A percentile compares a stretch with the other conserved stretches of the same genome.
These are phyloP conservation scores for Evernia prunastri DNA, from an alignment of 495 filamentous ascomycete species.

Conservation along the genomic window DNA sequence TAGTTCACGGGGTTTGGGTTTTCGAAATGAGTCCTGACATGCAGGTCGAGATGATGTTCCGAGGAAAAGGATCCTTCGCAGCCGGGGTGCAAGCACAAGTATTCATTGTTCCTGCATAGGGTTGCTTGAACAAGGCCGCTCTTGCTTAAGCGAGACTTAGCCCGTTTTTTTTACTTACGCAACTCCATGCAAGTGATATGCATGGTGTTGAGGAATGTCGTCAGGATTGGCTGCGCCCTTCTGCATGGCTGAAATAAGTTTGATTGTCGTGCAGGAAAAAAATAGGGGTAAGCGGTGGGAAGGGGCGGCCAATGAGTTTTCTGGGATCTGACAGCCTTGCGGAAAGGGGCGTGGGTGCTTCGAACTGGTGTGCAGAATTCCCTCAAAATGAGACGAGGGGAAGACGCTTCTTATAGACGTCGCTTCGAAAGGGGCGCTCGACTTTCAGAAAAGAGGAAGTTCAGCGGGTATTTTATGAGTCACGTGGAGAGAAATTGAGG, in stretches of 20 bases:
- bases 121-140: too few relatives aligned
- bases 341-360: not conserved
- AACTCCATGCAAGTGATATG: conserved; percentile 1
- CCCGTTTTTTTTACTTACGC: not conserved
- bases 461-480: too few relatives aligned
- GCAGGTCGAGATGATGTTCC: too few relatives aligned
- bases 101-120: too few relatives aligned
- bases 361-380: not conserved
- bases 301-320: conserved; percentile 1
- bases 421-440: not conserved
- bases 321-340: not conserved
- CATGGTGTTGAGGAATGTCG: not conserved
- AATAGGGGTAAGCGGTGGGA: not conserved
- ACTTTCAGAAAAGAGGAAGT: not conserved
- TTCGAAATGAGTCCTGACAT: too few relatives aligned
- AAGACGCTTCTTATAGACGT: conserved; percentile 1
- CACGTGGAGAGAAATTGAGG: too few relatives aligned
- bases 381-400: not conserved
- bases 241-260: not conserved
- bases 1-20: too few relatives aligned
- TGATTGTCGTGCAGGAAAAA: not conserved
- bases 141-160: too few relatives aligned
- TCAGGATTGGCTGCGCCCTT: not conserved
- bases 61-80: too few relatives aligned
- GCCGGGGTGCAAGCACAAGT: too few relatives aligned